Base-by-base conservation (phyloP, 2,329 filamentous ascomycete species). In the Fusarium sp. region DNA sequence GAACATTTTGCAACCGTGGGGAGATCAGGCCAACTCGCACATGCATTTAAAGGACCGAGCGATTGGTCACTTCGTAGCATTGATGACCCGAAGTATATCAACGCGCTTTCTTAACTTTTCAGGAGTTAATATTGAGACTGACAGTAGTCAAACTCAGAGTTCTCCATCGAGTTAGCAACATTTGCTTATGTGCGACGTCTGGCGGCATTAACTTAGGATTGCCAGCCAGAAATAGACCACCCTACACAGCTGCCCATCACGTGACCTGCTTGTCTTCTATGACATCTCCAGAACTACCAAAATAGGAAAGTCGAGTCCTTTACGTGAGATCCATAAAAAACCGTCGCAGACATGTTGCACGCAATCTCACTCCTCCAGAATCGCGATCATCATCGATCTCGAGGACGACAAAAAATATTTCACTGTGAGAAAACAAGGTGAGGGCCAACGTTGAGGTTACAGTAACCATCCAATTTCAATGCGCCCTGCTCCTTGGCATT, bases 261-360 rank as follows among this genome's bases (percentile, higher is more conserved):
- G 62, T 65, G 62, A 65, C 23, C 15, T 3, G 2, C 6, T 1
- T 10, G 1, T 9, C 7, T 20, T 3, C n/a, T 13, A 45, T 45
- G 33, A 34, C 38, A n/a, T 49, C 31, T 38, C 4, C 34, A 37
- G 6, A 38, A 36, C 23, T 16, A 30, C 67, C 50, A 12, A 51
- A 68, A 59, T 33, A 42, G 67, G 67, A 36, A 70, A 53, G 58
- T 59, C 28, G 28, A 38, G 31, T 52, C 34, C 16, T 40, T 54
- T 34, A 28, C 4, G 26, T 28, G 36, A 67, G 51, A 59, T 63
- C 66, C 66, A 67, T 57, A 63, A 67, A 67, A 40, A 65, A 23
- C 38, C 36, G 49, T 65, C 26, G 47, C 45, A 4, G 65, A 37
- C 11, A 65, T 61, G 34, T 26, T 30, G n/a, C 30, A 20, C 37